Base-by-base conservation (phyloP, 2,329 filamentous ascomycete species). In the Talaromyces atroroseus region DNA sequence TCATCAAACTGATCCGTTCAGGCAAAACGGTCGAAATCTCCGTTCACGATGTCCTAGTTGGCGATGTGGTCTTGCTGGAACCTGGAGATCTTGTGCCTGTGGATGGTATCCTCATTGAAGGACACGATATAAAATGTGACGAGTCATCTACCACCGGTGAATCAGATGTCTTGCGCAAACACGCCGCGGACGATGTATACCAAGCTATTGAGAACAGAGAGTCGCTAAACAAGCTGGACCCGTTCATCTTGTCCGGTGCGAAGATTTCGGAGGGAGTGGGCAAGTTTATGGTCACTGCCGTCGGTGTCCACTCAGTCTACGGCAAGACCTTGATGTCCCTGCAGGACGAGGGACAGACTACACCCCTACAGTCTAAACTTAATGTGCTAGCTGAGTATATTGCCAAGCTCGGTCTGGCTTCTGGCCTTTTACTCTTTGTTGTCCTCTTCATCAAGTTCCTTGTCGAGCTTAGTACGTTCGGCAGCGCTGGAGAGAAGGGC, bases 321-420 rank as follows among this genome's bases (percentile, higher is more conserved):
- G 89, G 89, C 56, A 88, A 89, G 65, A 90, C 85, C 2, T 81
- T 92, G 75, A 87, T 92, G 81, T 88, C 88, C 38, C 74, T 92
- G 11, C 84, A 87, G 59, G 87, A 89, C 62, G 86, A 90, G 59
- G 84, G 85, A 56, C 85, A 92, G 66, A 87, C 88, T 23, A 92
- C 89, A 1, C 89, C 89, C 3, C 71, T 92, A 7, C 89, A 92
- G 69, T 85, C 82, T 2, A 92, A 91, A 70, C 76, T 92, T 58
- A 90, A 91, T 62, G 78, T 84, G 3, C 77, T 92, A 18, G 89
- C 89, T 6, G 88, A 90, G 64, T 88, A 90, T 65, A 90, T 92
- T 63, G 86, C 86, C n/a, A 88, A 88, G 66, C 78, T 88, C 44
- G 86, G 86, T 72, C 83, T 86, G 62, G 82, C 82, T 59, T 85